phyloP scores from a whole-genome alignment of 495 filamentous ascomycete species.

The Aspergillus baeticus region DNA sequence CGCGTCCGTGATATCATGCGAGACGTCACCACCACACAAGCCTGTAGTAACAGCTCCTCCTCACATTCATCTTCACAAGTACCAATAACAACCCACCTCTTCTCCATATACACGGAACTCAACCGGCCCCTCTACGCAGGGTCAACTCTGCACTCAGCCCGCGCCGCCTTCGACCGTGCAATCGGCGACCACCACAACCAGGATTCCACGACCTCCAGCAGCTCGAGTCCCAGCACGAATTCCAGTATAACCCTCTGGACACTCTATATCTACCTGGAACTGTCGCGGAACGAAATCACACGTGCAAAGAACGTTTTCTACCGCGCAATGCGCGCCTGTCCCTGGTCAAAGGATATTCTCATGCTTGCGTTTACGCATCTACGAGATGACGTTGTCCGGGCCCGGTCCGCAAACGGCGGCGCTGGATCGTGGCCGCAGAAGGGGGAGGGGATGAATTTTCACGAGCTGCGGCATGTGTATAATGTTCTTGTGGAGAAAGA shows the following conservation, averaged over 20 bases:
- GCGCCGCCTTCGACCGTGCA: conserved; percentile 70
- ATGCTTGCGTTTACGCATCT: conserved; percentile 61
- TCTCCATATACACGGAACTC: conserved; percentile 67
- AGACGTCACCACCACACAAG: conserved; percentile 37
- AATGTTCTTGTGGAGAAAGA: conserved; percentile 54
- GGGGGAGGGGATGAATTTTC: conserved; percentile 31
- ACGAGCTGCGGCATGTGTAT: conserved; percentile 46
- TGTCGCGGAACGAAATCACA: conserved; percentile 28
- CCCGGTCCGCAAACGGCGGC: background rate
- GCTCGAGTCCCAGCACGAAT: conserved; percentile 32
- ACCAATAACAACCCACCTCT: conserved; percentile 52
- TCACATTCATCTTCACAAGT: conserved; percentile 33
- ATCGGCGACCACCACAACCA: conserved; percentile 36
- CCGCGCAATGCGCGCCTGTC: conserved; percentile 58
- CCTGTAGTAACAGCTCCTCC: background rate
- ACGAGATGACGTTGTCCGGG: conserved; percentile 21
- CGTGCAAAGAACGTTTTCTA: conserved; percentile 50
- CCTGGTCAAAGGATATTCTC: conserved; percentile 72
- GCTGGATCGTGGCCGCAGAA: background rate
- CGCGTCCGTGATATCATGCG: conserved; percentile 62
- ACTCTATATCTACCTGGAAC: conserved; percentile 61
- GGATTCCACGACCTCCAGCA: conserved; percentile 29
- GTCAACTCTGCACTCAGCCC: conserved; percentile 59
- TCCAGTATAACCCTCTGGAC: conserved; percentile 61
- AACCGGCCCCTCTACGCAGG: conserved; percentile 37